Evolutionary conservation across 202 grass and related monocot species (phyloP), one percentile per base, ranked within the genome.

Genomic region (Digitaria exilis): DNA sequence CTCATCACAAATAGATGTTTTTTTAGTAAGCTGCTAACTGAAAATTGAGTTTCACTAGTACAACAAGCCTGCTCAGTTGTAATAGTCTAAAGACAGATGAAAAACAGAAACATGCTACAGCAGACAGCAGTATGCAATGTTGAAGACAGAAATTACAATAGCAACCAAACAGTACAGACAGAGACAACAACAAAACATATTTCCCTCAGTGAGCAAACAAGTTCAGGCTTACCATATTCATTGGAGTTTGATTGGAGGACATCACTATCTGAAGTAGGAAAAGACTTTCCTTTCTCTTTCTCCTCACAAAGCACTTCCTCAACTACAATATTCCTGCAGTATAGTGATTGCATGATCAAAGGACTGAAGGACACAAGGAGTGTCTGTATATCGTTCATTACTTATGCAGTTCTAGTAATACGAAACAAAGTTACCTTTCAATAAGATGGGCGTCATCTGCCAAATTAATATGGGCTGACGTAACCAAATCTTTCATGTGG

Each of bases 201-300:
- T 67, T 49, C 16, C 74, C 26, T 55, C 6, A 12, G 0, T n/a
- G 43, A 69, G 43, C 67, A 66, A 79, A 67, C 13, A 83, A 66
- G 48, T 65, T 56, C 35, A 60, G 17, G 45, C 46, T 64, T 89
- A 89, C 87, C 82, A 71, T 32, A 17, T 65, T 45, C 51, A 30
- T 44, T 6, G 17, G 6, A 71, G 41, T n/a, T n/a, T 14, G 37
- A 78, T 41, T 73, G 28, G 12, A 31, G 15, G 42, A 21, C 35
- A 72, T 22, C 59, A 73, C 71, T 66, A 48, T 76, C 45, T 29
- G 44, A 81, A 70, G 32, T 25, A 72, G 34, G 37, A 39, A 85
- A 30, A 12, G 43, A 34, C 54, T 54, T 57, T 10, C 25, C 62
- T 75, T 85, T 54, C 61, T 85, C 71, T 39, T 70, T 66, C 49